Base-by-base conservation (phyloP, 495 filamentous ascomycete species). In the Aspergillus affinis region DNA sequence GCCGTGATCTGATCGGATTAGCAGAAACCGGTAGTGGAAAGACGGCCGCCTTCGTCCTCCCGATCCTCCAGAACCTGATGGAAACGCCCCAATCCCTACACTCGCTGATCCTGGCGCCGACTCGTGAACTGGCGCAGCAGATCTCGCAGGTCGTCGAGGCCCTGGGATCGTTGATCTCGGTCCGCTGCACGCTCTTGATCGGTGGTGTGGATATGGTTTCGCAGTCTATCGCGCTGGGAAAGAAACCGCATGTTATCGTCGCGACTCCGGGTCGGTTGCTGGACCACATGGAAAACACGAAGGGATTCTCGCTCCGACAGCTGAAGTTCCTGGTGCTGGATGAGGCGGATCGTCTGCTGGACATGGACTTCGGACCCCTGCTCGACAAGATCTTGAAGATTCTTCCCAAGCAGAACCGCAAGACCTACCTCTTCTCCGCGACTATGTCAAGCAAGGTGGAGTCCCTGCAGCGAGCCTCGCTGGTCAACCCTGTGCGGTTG, bases 11-110 rank as follows among this genome's bases (percentile, higher is more conserved):
- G 27, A 96, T 98, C 62, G 94, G 92, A 36, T 81, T 97, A 21
- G 93, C 94, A 29, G 93, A 98, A 72, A 98, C 94, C 0, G 94
- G 94, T 63, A 89, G 84, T 69, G 94, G 94, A 71, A 98, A 98
- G 75, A 97, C 88, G 0, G 93, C 90, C 2, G 91, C 94, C 0
- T 98, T 97, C 70, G 89, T 88, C 0, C 73, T 98, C 0, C 94
- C 94, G 0, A 93, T 97, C 47, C 80, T 97, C 4, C 91, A 96
- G 79, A 82, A 86, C 2, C 81, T 97, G 0, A 91, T 97, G 80
- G 88, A 93, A 46, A 89, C 88, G 59, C 91, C 92, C 0, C 86
- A 87, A 44, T 75, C 90, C 0, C 76, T 95, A 32, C 93, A 90
- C 64, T 86, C 84, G 23, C 87, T 97, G 21, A 80, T 97, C 20